These are phyloP conservation scores for Daldinia concentrica DNA, from an alignment of 495 filamentous ascomycete species.

Conservation along the genomic window DNA sequence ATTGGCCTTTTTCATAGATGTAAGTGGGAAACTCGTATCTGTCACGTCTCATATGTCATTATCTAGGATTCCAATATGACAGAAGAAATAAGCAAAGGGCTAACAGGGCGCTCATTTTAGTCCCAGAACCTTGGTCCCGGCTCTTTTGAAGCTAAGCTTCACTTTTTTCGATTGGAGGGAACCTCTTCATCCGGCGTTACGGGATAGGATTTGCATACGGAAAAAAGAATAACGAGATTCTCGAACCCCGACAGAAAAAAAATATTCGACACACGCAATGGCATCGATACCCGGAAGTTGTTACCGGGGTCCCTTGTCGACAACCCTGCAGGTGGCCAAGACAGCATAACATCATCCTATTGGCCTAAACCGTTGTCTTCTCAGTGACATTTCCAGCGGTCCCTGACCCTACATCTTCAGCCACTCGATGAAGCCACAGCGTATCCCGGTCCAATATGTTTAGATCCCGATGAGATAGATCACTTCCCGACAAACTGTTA, in stretches of 20 bases:
- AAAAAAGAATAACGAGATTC: slow-evolving; percentile 31
- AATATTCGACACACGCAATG: slow-evolving; percentile 38
- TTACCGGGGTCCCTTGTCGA: slow-evolving; percentile 32
- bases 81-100: slow-evolving; percentile 23
- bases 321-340: slow-evolving; percentile 34
- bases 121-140: slow-evolving; percentile 15
- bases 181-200: slow-evolving; percentile 34
- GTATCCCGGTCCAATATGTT: slow-evolving; percentile 38
- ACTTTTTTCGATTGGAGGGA: slow-evolving; percentile 26
- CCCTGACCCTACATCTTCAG: slow-evolving; percentile 26
- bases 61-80: slow-evolving; percentile 27
- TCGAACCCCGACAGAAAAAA: slow-evolving; percentile 27
- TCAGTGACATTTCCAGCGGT: slow-evolving; percentile 16
- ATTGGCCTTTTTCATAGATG: slow-evolving; percentile 18
- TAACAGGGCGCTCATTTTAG: slow-evolving; percentile 28
- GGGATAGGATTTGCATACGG: slow-evolving; percentile 25
- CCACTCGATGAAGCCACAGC: slow-evolving; percentile 42
- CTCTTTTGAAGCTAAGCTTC: slow-evolving; percentile 21
- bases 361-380: slow-evolving; percentile 29
- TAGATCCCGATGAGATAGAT: slow-evolving; percentile 45
- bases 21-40: slow-evolving; percentile 29
- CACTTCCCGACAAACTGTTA: slow-evolving; percentile 37
- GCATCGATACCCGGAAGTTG: slow-evolving; percentile 36
- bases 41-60: slow-evolving; percentile 40
- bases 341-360: slow-evolving; percentile 34